Conservation (phyloP, 768 basidiomycete species). For the Macrocybe gigantea region DNA sequence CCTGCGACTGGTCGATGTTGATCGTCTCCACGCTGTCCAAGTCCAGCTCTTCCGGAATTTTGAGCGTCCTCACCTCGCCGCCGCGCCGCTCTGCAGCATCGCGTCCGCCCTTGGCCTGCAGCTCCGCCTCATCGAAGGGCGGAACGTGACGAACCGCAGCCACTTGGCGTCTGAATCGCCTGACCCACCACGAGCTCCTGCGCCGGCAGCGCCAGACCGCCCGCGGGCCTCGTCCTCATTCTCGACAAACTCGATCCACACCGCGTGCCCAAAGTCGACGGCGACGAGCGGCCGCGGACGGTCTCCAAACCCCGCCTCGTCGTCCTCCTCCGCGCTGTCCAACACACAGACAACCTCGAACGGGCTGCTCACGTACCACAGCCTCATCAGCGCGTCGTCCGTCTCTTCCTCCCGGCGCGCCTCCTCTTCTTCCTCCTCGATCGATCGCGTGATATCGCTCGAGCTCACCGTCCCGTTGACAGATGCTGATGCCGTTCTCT, state of each 20-base stretch:
- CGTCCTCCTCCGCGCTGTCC: conserved; percentile 39
- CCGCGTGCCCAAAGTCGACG: conserved; percentile 84
- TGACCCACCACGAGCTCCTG: background rate
- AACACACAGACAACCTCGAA: conserved; percentile 68
- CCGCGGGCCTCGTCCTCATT: conserved; percentile 17
- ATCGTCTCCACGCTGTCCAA: conserved; percentile 66
- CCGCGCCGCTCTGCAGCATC: conserved; percentile 21
- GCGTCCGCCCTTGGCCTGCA: conserved; percentile 14
- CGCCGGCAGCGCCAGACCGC: conserved; percentile 3
- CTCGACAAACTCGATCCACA: conserved; percentile 65
- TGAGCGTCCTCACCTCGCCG: conserved; percentile 52
- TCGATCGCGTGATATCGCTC: background rate
- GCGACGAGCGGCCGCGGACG: conserved; percentile 68
- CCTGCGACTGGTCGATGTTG: conserved; percentile 74
- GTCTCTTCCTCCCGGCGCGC: conserved; percentile 15
- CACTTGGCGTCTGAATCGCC: conserved; percentile 38
- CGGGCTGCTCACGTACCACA: conserved; percentile 68
- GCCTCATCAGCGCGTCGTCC: conserved; percentile 54
- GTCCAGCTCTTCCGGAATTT: conserved; percentile 60
- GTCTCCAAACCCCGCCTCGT: conserved; percentile 29
- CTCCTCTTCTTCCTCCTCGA: conserved; percentile 9
- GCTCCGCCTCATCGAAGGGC: conserved; percentile 33
- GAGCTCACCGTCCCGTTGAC: conserved; percentile 4
- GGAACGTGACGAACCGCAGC: conserved; percentile 68
- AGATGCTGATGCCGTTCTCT: background rate